A percentile compares a stretch with the other conserved stretches of the same genome.
These are phyloP conservation scores for Davidsoniella neocaledoniae DNA, from an alignment of 2,329 filamentous ascomycete genomes.

Conservation along the genomic window DNA sequence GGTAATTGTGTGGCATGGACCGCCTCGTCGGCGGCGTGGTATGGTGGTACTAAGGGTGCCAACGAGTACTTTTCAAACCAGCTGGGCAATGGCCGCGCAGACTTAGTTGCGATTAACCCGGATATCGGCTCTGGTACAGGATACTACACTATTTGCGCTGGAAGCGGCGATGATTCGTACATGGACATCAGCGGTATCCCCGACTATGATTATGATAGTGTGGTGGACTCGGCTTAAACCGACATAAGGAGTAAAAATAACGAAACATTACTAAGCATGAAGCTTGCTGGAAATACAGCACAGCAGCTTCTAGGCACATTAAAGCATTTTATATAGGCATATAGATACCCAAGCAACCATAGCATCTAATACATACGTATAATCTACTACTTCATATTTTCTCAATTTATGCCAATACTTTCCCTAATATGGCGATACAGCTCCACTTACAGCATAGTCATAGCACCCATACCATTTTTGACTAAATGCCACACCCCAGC, in stretches of 20 bases:
- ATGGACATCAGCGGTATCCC: conserved; percentile 3
- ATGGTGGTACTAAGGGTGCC: conserved; percentile 13
- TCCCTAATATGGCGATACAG: not conserved
- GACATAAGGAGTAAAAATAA: not conserved
- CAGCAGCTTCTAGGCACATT: not conserved
- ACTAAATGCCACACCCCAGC: not conserved
- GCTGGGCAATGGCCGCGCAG: conserved; percentile 17
- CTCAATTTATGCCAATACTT: not conserved
- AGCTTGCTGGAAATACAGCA: not conserved
- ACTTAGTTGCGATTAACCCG: conserved; percentile 14
- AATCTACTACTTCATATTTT: not conserved
- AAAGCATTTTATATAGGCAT: too few relatives aligned
- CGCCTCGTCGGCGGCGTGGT: not conserved
- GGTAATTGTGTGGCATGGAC: not conserved
- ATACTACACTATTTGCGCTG: conserved; percentile 3
- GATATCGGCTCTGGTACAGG: not conserved
- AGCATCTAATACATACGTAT: not conserved
- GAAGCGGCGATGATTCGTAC: conserved; percentile 1
- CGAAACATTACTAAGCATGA: not conserved
- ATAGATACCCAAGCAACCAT: not conserved
- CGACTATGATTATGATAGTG: conserved; percentile 5
- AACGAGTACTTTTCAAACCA: conserved; percentile 17
- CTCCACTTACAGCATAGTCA: too few relatives aligned
- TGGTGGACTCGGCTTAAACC: not conserved
- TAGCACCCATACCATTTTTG: too few relatives aligned